Conservation (phyloP, 331 rosid genomes). For the Quercus phellos region DNA sequence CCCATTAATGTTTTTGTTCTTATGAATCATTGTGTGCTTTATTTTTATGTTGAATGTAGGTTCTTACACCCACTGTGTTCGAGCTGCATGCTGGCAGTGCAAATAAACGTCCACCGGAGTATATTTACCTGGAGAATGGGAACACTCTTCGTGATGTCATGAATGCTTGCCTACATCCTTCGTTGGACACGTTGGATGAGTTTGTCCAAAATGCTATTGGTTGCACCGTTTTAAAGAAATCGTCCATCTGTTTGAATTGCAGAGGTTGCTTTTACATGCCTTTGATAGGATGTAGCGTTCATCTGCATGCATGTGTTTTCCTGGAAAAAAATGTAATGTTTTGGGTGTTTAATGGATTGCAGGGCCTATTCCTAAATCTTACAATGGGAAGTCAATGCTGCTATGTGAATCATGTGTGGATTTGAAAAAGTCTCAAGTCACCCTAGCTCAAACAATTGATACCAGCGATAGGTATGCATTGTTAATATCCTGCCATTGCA, state of each 20-base stretch:
- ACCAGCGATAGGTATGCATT: slow-evolving; percentile 25
- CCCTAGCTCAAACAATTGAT: slow-evolving; percentile 20
- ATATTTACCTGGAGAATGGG: slow-evolving; percentile 65
- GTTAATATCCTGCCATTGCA: slow-evolving; percentile 2
- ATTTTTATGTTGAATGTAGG: slow-evolving; percentile 29
- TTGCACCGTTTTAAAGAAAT: slow-evolving; percentile 41
- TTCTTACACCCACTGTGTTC: slow-evolving; percentile 53
- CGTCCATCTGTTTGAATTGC: slow-evolving; percentile 63
- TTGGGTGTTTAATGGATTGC: slow-evolving; percentile 14
- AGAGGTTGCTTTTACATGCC: slow-evolving; percentile 48
- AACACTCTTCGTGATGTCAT: slow-evolving; percentile 73
- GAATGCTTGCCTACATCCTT: slow-evolving; percentile 41
- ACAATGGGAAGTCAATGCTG: slow-evolving; percentile 36
- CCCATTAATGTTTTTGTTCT: not conserved
- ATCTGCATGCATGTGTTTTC: not conserved
- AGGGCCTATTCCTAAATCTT: slow-evolving; percentile 32
- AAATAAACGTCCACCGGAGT: slow-evolving; percentile 65
- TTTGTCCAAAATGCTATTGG: slow-evolving; percentile 50
- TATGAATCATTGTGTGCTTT: not conserved
- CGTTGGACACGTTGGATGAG: slow-evolving; percentile 50
- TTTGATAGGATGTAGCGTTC: not conserved
- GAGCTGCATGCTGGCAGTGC: slow-evolving; percentile 83
- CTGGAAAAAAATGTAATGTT: not conserved
- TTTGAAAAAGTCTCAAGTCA: slow-evolving; percentile 18
- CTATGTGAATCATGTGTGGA: slow-evolving; percentile 55